These are phyloP conservation scores for Fusarium nisikadoi DNA, from an alignment of 2,329 filamentous ascomycete species.

Conservation along the genomic window DNA sequence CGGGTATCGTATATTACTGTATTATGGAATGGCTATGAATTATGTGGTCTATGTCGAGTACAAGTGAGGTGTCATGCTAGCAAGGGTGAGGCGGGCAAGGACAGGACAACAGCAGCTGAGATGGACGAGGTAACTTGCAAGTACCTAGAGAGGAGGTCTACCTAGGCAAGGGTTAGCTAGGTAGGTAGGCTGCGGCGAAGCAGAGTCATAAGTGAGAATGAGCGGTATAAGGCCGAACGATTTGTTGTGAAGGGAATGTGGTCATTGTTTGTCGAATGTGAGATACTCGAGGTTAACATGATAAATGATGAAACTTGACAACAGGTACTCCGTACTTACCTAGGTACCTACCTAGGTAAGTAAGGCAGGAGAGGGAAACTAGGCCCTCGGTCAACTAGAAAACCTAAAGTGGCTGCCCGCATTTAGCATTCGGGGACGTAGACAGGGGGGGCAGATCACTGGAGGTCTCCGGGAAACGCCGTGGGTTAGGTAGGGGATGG, in stretches of 20 bases:
- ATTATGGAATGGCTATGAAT: background rate
- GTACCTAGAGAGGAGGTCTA: background rate
- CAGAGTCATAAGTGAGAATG: constrained; percentile 6
- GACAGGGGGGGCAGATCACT: background rate
- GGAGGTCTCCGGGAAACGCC: constrained; percentile 20
- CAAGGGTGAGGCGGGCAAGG: constrained; percentile 5
- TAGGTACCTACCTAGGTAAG: background rate
- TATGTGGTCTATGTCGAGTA: constrained; percentile 12
- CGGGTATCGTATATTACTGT: constrained; percentile 11
- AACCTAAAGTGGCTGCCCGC: constrained; percentile 25
- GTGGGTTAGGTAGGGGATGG: constrained; percentile 17
- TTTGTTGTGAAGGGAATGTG: constrained; percentile 1
- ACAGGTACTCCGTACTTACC: background rate
- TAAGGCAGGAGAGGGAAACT: background rate
- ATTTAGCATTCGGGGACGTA: constrained; percentile 9
- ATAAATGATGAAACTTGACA: constrained; percentile 32
- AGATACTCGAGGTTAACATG: constrained; percentile 24
- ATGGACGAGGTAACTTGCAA: constrained; percentile 2
- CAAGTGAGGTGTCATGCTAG: constrained; percentile 20
- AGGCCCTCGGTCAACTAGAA: background rate
- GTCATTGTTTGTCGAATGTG: constrained; percentile 13
- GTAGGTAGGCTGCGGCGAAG: constrained; percentile 6
- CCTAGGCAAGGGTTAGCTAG: background rate
- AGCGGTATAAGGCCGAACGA: constrained; percentile 3
- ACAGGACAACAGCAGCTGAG: background rate